Conservation (phyloP, 2,329 filamentous ascomycete species). For the Saccharata proteae region DNA sequence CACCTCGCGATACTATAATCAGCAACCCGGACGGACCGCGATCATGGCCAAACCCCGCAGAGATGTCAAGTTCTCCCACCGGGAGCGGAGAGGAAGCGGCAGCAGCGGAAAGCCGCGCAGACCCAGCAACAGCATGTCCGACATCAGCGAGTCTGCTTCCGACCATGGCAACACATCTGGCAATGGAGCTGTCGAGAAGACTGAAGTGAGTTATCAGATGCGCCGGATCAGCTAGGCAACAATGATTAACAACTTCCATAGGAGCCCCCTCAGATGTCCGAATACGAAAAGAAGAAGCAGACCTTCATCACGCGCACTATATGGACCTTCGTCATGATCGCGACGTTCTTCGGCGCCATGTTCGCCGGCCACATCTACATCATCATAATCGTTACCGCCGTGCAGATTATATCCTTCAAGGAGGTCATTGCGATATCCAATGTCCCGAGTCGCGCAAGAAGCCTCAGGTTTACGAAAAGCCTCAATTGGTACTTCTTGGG, state of each 20-base stretch:
- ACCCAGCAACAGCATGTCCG: constrained; percentile 59
- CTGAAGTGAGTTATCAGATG: constrained; percentile 10
- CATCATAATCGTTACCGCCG: constrained; percentile 78
- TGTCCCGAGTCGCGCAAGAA: constrained; percentile 80
- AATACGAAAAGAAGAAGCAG: constrained; percentile 97
- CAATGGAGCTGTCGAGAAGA: constrained; percentile 23
- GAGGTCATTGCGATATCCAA: constrained; percentile 97
- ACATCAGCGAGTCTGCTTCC: constrained; percentile 50
- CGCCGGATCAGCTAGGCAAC: constrained; percentile 12
- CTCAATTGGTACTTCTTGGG: constrained; percentile 99
- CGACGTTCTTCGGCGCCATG: constrained; percentile 77
- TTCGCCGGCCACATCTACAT: constrained; percentile 98
- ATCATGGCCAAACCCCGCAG: constrained; percentile 30
- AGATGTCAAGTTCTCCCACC: constrained; percentile 50
- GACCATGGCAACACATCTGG: constrained; percentile 39
- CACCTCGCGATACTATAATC: no score
- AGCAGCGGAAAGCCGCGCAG: constrained; percentile 42
- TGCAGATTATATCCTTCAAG: constrained; percentile 97
- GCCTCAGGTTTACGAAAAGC: constrained; percentile 86
- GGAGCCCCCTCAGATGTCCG: constrained; percentile 41
- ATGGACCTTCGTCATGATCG: constrained; percentile 98
- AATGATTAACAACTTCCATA: constrained; percentile 18
- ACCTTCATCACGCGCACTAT: constrained; percentile 94
- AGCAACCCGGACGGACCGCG: neutral
- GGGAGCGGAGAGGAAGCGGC: constrained; percentile 27